A percentile compares a stretch with the other conserved stretches of the same genome.
Evolutionary conservation across 108 stramenopile species (phyloP).

Genomic region (Cyclotella kingstonii): DNA sequence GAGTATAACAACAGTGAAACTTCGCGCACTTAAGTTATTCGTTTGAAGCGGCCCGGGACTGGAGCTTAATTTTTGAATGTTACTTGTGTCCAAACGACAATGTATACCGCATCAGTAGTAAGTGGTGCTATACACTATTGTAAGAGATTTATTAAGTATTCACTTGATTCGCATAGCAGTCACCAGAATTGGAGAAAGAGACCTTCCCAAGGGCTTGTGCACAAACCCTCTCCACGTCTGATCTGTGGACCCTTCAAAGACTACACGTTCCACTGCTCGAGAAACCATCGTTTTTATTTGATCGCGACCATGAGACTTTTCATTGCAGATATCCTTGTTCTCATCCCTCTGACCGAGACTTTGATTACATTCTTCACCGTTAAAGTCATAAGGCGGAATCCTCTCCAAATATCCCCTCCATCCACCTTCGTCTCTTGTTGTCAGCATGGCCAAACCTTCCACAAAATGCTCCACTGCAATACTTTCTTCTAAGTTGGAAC

Average conservation of each 20-base stretch:
- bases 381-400: conserved; percentile 24
- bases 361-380: conserved; percentile 12
- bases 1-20: no score
- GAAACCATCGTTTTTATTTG: conserved; percentile 32
- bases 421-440: conserved; percentile 52
- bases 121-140: no score
- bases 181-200: conserved; percentile 58
- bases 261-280: conserved; percentile 40
- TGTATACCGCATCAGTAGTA: no score
- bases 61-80: no score
- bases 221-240: conserved; percentile 70
- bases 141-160: background rate
- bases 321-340: conserved; percentile 1
- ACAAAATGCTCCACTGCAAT: conserved; percentile 61
- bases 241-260: conserved; percentile 25
- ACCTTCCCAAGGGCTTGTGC: conserved; percentile 64
- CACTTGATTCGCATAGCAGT: conserved; percentile 77
- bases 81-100: no score
- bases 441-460: conserved; percentile 70
- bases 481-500: conserved; percentile 60
- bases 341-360: background rate
- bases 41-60: no score
- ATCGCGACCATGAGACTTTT: no score
- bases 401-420: conserved; percentile 57
- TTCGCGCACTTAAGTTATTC: no score